A percentile compares a stretch with the other conserved stretches of the same genome.
Evolutionary conservation across 2,329 filamentous ascomycete genomes (phyloP).

Genomic region (Clarireedia monteithiana): DNA sequence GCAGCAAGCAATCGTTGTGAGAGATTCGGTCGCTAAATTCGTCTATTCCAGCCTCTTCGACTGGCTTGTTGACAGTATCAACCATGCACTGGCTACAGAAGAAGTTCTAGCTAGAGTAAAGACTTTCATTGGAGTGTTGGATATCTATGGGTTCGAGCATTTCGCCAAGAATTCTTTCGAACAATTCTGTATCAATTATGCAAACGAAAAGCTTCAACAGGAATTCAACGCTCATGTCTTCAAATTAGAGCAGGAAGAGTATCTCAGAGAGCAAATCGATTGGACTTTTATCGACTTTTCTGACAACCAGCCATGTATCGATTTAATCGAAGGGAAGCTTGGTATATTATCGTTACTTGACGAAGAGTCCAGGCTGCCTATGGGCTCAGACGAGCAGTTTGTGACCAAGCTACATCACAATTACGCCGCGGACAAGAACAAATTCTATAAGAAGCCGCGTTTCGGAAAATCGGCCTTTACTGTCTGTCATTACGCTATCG

Average conservation of each 20-base stretch:
- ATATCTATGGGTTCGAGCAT: slow-evolving; percentile 99
- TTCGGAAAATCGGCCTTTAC: slow-evolving; percentile 98
- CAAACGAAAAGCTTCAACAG: slow-evolving; percentile 97
- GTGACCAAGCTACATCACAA: slow-evolving; percentile 95
- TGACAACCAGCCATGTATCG: slow-evolving; percentile 98
- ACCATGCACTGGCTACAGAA: slow-evolving; percentile 80
- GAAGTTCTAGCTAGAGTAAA: slow-evolving; percentile 74
- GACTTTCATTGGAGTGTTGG: slow-evolving; percentile 94
- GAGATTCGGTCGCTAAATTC: slow-evolving; percentile 96
- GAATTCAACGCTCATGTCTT: slow-evolving; percentile 99
- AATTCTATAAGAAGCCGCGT: slow-evolving; percentile 96
- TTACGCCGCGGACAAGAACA: slow-evolving; percentile 82
- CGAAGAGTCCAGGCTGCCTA: slow-evolving; percentile 91
- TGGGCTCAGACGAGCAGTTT: slow-evolving; percentile 96
- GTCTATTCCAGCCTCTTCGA: slow-evolving; percentile 98
- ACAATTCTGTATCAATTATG: slow-evolving; percentile 99
- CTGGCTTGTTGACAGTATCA: slow-evolving; percentile 98
- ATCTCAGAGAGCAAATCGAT: slow-evolving; percentile 90
- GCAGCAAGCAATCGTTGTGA: slow-evolving; percentile 86
- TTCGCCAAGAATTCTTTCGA: slow-evolving; percentile 99
- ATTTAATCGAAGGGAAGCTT: slow-evolving; percentile 93
- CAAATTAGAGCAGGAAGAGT: slow-evolving; percentile 98
- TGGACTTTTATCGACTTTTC: slow-evolving; percentile 99
- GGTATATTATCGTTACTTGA: slow-evolving; percentile 88
- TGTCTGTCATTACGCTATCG: slow-evolving; percentile 95